phyloP scores from a whole-genome alignment of 331 rosid species.

The Quercus tomentella region DNA sequence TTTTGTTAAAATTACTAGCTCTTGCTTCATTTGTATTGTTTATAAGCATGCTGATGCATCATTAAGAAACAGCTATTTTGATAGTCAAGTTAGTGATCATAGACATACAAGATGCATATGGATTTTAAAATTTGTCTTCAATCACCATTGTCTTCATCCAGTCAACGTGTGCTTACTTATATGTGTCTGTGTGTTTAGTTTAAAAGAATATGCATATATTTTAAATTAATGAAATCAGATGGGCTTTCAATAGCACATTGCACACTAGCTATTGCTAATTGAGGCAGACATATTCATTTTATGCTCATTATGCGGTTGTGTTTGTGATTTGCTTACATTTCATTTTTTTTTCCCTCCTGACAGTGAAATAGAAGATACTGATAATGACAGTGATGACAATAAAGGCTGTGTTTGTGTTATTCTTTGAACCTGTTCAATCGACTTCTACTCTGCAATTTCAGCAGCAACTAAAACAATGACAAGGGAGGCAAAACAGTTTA shows the following conservation, averaged over 20 bases:
- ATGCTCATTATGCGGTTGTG: background rate
- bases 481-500: background rate
- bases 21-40: background rate
- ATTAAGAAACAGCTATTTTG: background rate
- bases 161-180: background rate
- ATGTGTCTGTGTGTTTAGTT: background rate
- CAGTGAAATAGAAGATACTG: conserved; percentile 38
- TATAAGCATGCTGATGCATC: too few relatives aligned
- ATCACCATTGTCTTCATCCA: background rate
- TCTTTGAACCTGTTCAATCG: conserved; percentile 22
- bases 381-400: conserved; percentile 22
- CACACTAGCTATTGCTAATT: background rate
- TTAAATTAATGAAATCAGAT: background rate
- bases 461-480: background rate
- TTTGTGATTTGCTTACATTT: conserved; percentile 1
- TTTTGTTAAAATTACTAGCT: background rate
- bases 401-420: conserved; percentile 41
- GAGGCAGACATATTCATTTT: background rate
- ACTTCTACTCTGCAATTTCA: conserved; percentile 11
- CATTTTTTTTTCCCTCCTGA: background rate
- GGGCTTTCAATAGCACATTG: background rate
- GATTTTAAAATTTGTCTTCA: background rate
- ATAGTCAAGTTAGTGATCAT: background rate
- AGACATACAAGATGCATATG: too few relatives aligned
- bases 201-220: background rate